phyloP scores from a whole-genome alignment of 257 asterid genomes.

The Vinca minor region DNA sequence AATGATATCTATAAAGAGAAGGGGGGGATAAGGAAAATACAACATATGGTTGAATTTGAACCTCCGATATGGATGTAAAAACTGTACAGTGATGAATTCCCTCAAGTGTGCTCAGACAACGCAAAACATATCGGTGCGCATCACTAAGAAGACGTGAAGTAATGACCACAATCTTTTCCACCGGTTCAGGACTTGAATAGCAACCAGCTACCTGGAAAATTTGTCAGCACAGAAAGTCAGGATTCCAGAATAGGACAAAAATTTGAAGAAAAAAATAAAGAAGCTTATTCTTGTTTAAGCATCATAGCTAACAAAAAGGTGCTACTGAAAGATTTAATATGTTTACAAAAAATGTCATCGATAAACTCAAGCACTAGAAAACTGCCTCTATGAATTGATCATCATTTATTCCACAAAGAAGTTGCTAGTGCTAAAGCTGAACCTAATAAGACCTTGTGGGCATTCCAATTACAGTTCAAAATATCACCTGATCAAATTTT shows the following conservation, averaged over 20 bases:
- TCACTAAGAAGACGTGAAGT: conserved; percentile 83
- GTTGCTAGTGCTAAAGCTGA: neutral
- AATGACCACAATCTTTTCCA: conserved; percentile 61
- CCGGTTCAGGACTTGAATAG: conserved; percentile 43
- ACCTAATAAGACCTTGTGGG: neutral
- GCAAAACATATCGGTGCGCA: conserved; percentile 81
- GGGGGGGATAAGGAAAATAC: too few species aligned
- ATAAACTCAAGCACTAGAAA: neutral
- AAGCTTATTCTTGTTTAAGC: neutral
- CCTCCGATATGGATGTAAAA: conserved; percentile 91
- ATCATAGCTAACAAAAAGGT: neutral
- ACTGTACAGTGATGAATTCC: conserved; percentile 45
- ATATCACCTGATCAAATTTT: too few species aligned
- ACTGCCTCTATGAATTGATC: neutral
- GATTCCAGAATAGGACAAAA: neutral
- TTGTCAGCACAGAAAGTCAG: conserved; percentile 3
- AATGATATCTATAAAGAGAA: too few species aligned
- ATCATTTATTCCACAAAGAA: neutral
- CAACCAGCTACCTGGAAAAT: conserved; percentile 53
- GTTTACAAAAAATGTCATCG: neutral
- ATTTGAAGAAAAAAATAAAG: neutral
- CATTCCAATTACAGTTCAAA: conserved; percentile 1
- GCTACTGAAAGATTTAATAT: neutral
- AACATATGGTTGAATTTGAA: conserved; percentile 18
- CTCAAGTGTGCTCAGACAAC: conserved; percentile 64